Base-by-base conservation (phyloP, 2,329 filamentous ascomycete species). In the Apiospora arundinis region DNA sequence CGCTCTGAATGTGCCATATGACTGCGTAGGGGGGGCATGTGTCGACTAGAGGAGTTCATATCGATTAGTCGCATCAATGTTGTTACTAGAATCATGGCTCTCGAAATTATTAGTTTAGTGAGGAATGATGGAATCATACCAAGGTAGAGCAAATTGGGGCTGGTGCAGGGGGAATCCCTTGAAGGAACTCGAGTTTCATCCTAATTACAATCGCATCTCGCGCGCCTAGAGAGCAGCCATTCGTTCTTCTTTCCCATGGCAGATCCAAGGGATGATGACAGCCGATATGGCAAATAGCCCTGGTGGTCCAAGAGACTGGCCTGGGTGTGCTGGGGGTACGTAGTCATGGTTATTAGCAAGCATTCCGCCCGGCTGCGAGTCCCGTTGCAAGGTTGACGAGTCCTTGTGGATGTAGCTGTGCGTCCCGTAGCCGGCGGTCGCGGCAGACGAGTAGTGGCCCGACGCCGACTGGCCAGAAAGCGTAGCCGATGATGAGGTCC, bases 341-440 rank as follows among this genome's bases (percentile, higher is more conserved):
- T 82, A 82, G 63, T 78, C 70, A 23, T 82, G 80, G 18, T 80
- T 79, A 72, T 81, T 81, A 56, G 79, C 73, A 3, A 81, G 76
- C 40, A 8, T 4, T 2, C 42, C 42, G 68, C 74, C 75, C 2
- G 78, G 77, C 14, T 76, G 76, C 0, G 76, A 77, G 28, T 76
- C 75, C 32, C 77, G 75, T 23, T 76, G 72, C 9, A 28, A 28
- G 9, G 49, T 6, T 0, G 49, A 8, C 7, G 56, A 63, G 32
- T 80, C 72, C 75, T 76, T 74, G 72, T 78, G 78, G 44, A 80
- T 75, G 72, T 79, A 78, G 70, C 77, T 75, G 69, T 28, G 71
- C 18, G 73, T 75, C 23, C 73, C 45, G 69, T 80, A 78, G 11
- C 78, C 77, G 1, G 74, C 42, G 0, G 72, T 65, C 0, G 71